Conservation (phyloP, 2,329 filamentous ascomycete genomes). For the Hymenoscyphus occultus region DNA sequence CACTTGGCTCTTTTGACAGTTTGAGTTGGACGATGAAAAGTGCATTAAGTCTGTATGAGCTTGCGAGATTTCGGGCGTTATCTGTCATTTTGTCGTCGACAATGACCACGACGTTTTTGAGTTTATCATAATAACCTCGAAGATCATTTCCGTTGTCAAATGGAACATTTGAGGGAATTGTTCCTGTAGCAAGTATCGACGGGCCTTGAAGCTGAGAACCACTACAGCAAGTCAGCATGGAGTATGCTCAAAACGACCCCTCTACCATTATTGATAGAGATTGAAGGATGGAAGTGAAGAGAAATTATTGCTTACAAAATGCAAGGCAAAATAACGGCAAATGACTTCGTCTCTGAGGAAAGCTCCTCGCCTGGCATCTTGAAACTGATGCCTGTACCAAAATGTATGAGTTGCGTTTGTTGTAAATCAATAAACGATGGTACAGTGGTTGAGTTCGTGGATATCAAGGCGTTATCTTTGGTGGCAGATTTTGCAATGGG, state of each 20-base stretch:
- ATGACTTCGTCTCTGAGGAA: conserved; percentile 1
- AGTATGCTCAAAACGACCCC: no score
- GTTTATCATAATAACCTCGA: conserved; percentile 23
- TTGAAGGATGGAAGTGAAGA: no score
- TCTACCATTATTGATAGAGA: no score
- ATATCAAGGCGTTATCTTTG: conserved; percentile 10
- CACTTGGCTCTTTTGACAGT: conserved; percentile 12
- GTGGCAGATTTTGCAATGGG: neutral
- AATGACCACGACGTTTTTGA: conserved; percentile 30
- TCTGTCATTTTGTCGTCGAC: conserved; percentile 36
- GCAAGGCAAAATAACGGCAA: conserved; percentile 28
- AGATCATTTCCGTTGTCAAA: conserved; percentile 23
- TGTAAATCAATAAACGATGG: conserved; percentile 15
- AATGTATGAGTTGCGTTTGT: conserved; percentile 18
- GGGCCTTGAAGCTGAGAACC: conserved; percentile 29
- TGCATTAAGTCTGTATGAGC: conserved; percentile 31
- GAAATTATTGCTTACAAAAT: conserved; percentile 8
- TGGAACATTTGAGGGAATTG: conserved; percentile 21
- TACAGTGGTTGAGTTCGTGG: conserved; percentile 6
- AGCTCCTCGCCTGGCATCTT: neutral
- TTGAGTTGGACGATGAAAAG: conserved; percentile 30
- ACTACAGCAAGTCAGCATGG: conserved; percentile 2
- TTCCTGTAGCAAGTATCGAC: conserved; percentile 22
- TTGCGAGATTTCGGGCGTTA: conserved; percentile 34
- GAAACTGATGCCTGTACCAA: conserved; percentile 21